These are phyloP conservation scores for Backusella sp. DNA, from an alignment of 192 early-diverging fungal species.

Conservation along the genomic window DNA sequence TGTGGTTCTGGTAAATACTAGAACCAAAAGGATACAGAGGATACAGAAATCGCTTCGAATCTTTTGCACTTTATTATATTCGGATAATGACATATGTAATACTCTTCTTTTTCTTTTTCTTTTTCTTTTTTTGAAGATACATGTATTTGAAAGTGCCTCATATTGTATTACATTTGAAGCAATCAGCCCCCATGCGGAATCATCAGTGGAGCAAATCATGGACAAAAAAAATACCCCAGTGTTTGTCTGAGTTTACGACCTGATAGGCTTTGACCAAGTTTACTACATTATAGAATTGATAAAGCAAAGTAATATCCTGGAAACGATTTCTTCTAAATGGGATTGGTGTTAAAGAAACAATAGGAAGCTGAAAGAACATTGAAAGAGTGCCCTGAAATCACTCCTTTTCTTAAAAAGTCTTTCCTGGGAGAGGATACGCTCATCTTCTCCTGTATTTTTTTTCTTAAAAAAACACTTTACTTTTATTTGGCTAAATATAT, in stretches of 20 bases:
- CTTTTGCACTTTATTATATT: not conserved
- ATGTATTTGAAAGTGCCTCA: not conserved
- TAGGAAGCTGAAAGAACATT: not conserved
- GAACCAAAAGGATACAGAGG: not conserved
- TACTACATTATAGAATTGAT: not conserved
- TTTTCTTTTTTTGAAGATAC: not conserved
- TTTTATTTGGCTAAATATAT: not conserved
- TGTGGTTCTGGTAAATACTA: not conserved
- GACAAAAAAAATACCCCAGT: not conserved
- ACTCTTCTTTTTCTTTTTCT: not conserved
- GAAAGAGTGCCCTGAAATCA: not conserved
- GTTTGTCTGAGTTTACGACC: not conserved
- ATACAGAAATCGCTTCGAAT: not conserved
- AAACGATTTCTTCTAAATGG: not conserved
- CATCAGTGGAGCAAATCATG: not conserved
- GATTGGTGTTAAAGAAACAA: not conserved
- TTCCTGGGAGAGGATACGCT: not conserved
- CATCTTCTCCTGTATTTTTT: not conserved
- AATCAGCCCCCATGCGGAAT: not conserved
- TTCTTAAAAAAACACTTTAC: not conserved
- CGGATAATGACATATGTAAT: no score
- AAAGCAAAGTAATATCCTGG: not conserved
- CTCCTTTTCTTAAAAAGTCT: not conserved
- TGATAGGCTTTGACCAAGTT: not conserved
- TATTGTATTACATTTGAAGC: not conserved